Base-by-base conservation (phyloP, 129 eudicot genomes). In the Flaveria brownii region DNA sequence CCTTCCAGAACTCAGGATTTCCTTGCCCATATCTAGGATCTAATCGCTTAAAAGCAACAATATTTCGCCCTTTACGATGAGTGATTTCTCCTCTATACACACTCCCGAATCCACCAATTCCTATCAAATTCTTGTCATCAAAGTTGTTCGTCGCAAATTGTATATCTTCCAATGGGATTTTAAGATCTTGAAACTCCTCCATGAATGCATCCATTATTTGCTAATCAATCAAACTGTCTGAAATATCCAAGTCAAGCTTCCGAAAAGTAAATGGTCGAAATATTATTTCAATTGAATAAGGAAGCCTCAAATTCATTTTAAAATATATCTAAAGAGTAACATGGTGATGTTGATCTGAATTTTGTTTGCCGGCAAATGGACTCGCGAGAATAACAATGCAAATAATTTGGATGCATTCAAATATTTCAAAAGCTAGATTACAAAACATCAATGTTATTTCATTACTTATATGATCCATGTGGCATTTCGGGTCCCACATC, bases 61-160 rank as follows among this genome's bases (percentile, higher is more conserved):
- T 68, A n/a, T n/a, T 20, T 9, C 36, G 9, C 17, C 72, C 54
- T 17, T 68, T 68, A 42, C 2, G 1, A n/a, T 43, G 54, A 9
- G 36, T 42, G n/a, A 68, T 33, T 43, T 42, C 72, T 68, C 72
- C 72, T 41, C 12, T 43, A 68, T 68, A 68, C n/a, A 68, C 55
- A n/a, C 0, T 39, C 26, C 72, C 54, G 5, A 68, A 68, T 33
- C 72, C 72, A 68, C 72, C 72, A 68, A 0, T 43, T 43, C 72
- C 72, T 9, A 18, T 68, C 15, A 68, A 22, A 2, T 42, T 18
- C 55, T 39, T 43, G 13, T 42, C 72, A 68, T 14, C 14, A 68
- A 68, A 68, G 52, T 68, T 43, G 54, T 41, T 23, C 1, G 72
- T 68, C 4, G 72, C 72, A 8, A 36, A 18, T 42, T 17, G 14